phyloP scores from a whole-genome alignment of 2,329 filamentous ascomycete genomes.

The Fusarium domesticum region DNA sequence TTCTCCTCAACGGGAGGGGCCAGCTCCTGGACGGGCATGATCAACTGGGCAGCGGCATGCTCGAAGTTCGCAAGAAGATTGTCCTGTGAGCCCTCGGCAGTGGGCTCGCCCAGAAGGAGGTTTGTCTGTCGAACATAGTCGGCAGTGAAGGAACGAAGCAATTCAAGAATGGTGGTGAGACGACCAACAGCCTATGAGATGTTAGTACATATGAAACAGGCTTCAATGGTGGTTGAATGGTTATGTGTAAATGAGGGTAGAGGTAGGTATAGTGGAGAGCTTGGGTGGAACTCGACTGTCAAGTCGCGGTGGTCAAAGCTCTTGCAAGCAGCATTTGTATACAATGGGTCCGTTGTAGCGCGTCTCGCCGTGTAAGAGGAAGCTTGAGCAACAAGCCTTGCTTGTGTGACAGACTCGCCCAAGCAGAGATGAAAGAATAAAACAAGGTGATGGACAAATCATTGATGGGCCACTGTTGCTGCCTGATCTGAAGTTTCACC shows the following conservation, averaged over 20 bases:
- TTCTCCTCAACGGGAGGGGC: conserved; percentile 60
- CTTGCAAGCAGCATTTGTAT: conserved; percentile 11
- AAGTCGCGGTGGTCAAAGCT: conserved; percentile 22
- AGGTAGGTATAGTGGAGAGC: conserved; percentile 16
- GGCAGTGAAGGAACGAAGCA: conserved; percentile 74
- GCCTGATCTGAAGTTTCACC: background rate
- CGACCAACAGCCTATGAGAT: conserved; percentile 47
- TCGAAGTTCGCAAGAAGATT: conserved; percentile 52
- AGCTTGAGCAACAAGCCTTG: background rate
- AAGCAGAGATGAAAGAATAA: background rate
- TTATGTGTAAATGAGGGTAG: conserved; percentile 12
- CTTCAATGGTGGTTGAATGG: background rate
- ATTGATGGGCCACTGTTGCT: background rate
- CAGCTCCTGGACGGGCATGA: conserved; percentile 39
- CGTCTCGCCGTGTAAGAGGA: conserved; percentile 3
- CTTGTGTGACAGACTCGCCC: background rate
- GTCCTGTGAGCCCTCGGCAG: conserved; percentile 46
- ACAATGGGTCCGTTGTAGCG: conserved; percentile 13
- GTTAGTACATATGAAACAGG: conserved; percentile 35
- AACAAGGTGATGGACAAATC: background rate
- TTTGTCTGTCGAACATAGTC: conserved; percentile 89
- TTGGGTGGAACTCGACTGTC: conserved; percentile 10
- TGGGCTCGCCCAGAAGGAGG: conserved; percentile 68
- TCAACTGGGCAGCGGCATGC: conserved; percentile 46
- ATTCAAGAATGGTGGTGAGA: conserved; percentile 73